Evolutionary conservation across 2,329 filamentous ascomycete species (phyloP).

Genomic region (Epichloe amarillans): DNA sequence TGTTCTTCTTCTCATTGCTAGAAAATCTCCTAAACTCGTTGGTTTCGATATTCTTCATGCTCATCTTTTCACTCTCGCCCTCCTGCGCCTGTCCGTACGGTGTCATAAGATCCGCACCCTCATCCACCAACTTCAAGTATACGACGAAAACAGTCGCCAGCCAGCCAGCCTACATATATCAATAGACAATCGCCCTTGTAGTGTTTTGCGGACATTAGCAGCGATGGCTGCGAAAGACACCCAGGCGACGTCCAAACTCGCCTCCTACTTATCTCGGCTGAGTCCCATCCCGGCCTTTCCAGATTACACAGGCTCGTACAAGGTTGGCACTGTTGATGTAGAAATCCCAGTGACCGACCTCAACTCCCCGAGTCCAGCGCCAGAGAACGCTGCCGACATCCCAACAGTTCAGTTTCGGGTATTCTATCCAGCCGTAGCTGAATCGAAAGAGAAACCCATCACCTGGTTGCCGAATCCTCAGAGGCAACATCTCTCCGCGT

Average conservation of each 20-base stretch:
- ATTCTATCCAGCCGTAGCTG: conserved; percentile 58
- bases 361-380: conserved; percentile 37
- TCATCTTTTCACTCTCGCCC: not conserved
- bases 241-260: conserved; percentile 24
- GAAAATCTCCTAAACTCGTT: not conserved
- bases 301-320: conserved; percentile 62
- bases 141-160: no score
- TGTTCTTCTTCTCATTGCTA: no score
- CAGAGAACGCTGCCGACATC: conserved; percentile 42
- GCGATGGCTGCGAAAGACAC: conserved; percentile 10
- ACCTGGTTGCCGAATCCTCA: conserved; percentile 72
- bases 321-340: conserved; percentile 67
- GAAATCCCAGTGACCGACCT: conserved; percentile 59
- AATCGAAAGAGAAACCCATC: conserved; percentile 43
- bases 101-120: not conserved
- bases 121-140: not conserved
- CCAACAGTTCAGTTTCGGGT: conserved; percentile 68
- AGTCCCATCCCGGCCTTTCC: conserved; percentile 63
- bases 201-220: not conserved
- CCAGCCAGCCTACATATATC: not conserved
- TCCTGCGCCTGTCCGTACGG: not conserved
- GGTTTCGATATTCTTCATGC: not conserved
- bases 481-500: conserved; percentile 58
- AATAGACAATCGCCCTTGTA: not conserved
- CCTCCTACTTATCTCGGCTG: conserved; percentile 38